Evolutionary conservation across 2,329 filamentous ascomycete genomes (phyloP).

Genomic region (Raffaelea albimanens): DNA sequence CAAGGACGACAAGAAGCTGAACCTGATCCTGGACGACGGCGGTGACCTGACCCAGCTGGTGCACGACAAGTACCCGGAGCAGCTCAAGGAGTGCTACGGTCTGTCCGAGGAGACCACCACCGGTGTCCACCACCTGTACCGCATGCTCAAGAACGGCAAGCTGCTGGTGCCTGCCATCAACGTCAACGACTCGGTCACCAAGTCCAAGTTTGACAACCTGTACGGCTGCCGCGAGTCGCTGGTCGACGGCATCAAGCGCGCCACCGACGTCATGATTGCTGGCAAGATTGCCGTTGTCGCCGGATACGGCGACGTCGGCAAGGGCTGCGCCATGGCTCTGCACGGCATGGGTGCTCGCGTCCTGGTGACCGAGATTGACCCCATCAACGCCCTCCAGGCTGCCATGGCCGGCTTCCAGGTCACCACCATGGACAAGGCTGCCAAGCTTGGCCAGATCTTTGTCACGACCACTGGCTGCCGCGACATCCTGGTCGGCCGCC

Average conservation of each 20-base stretch:
- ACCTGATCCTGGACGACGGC: conserved; percentile 98
- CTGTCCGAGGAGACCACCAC: conserved; percentile 99
- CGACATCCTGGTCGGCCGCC: conserved; percentile 84
- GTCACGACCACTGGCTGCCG: conserved; percentile 98
- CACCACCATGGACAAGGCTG: conserved; percentile 92
- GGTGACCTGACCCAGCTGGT: conserved; percentile 94
- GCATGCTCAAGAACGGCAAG: conserved; percentile 84
- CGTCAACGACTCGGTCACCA: conserved; percentile 99
- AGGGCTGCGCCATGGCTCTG: conserved; percentile 94
- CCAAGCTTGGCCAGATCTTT: conserved; percentile 85
- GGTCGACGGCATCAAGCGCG: conserved; percentile 99
- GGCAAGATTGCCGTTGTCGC: conserved; percentile 97
- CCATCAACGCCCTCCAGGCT: conserved; percentile 98
- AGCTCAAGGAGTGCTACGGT: conserved; percentile 97
- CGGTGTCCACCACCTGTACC: conserved; percentile 98
- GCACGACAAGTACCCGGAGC: conserved; percentile 96
- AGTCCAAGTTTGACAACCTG: conserved; percentile 99
- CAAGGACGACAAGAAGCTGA: conserved; percentile 93
- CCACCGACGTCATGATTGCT: conserved; percentile 99
- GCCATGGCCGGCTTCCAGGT: conserved; percentile 97
- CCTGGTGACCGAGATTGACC: conserved; percentile 92
- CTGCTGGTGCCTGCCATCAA: conserved; percentile 96
- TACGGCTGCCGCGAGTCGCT: conserved; percentile 99
- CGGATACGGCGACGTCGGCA: conserved; percentile 97
- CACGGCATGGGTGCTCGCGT: conserved; percentile 96